Evolutionary conservation across 1,284 basidiomycete species (phyloP), one percentile per base, ranked within the genome.

Genomic region (Trametes versicolor): DNA sequence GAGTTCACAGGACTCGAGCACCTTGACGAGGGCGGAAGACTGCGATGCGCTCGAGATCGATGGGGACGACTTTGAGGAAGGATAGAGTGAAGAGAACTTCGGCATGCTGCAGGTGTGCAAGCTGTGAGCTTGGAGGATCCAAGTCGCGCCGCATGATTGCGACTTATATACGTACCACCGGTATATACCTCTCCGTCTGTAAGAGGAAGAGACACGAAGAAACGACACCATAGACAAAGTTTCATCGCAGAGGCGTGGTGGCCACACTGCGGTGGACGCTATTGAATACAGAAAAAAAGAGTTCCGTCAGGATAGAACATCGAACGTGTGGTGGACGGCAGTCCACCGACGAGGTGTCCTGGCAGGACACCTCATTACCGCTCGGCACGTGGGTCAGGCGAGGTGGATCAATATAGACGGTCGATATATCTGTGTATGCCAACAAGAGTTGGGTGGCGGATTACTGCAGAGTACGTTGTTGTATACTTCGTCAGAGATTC

Each of bases 11-110:
- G 52, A 45, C n/a, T 60, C 58, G n/a, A 60, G 49, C 9, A 36
- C 58, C 34, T 37, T 60, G 58, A 60, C 39, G 29, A 60, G 58
- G 19, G 41, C 58, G 25, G 39, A 41, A n/a, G 50, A 60, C 32
- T 52, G 50, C 2, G 58, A 41, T 2, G 58, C 58, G 27, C 43
- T 27, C 4, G 47, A 29, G 39, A 45, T 32, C 1, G 58, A 25
- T 7, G 29, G 19, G 21, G 17, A 34, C 37, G 27, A 52, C n/a
- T 4, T 19, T 19, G 29, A n/a, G 8, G n/a, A 36, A 37, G 29
- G 17, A 2, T 9, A 5, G 51, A 53, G 48, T 15, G 48, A 50
- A 6, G 45, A n/a, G 19, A 47, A 21, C n/a, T 23, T 47, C 21
- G 41, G 41, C 19, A n/a, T 4, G 19, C 5, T 7, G n/a, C 45